A percentile compares a stretch with the other conserved stretches of the same genome.
Evolutionary conservation across 2,329 filamentous ascomycete genomes (phyloP).

Genomic region (Pyrenochaeta sp.): DNA sequence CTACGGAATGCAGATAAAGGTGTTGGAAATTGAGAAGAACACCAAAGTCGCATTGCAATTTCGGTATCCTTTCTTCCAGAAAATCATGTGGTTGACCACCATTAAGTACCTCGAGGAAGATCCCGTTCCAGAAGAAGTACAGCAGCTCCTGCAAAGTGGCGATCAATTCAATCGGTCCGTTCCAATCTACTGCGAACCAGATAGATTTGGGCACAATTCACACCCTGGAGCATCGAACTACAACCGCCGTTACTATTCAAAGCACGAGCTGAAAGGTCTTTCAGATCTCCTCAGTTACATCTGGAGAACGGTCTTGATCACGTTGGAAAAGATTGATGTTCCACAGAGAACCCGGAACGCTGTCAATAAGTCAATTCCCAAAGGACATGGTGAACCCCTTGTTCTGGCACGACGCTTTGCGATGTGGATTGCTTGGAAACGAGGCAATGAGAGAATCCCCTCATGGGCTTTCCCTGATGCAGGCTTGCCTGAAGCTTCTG

Average conservation of each 20-base stretch:
- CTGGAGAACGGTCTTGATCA: constrained; percentile 68
- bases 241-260: constrained; percentile 68
- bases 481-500: constrained; percentile 54
- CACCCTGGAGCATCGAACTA: constrained; percentile 61
- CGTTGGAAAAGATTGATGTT: constrained; percentile 67
- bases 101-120: constrained; percentile 70
- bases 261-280: constrained; percentile 67
- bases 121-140: constrained; percentile 65
- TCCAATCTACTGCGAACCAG: constrained; percentile 66
- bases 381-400: constrained; percentile 67
- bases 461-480: constrained; percentile 68
- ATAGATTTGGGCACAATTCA: constrained; percentile 60
- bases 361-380: constrained; percentile 69
- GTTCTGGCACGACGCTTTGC: constrained; percentile 66
- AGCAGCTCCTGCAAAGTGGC: constrained; percentile 63
- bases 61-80: constrained; percentile 72
- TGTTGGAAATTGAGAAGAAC: constrained; percentile 71
- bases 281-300: constrained; percentile 67
- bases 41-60: constrained; percentile 72
- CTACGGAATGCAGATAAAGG: constrained; percentile 71
- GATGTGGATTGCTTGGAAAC: constrained; percentile 72
- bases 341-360: constrained; percentile 65
- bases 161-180: constrained; percentile 63
- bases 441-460: constrained; percentile 68
- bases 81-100: constrained; percentile 73